Evolutionary conservation across 257 asterid genomes (phyloP), one percentile per base, ranked within the genome.

Genomic region (Nicotiana tomentosiformis): DNA sequence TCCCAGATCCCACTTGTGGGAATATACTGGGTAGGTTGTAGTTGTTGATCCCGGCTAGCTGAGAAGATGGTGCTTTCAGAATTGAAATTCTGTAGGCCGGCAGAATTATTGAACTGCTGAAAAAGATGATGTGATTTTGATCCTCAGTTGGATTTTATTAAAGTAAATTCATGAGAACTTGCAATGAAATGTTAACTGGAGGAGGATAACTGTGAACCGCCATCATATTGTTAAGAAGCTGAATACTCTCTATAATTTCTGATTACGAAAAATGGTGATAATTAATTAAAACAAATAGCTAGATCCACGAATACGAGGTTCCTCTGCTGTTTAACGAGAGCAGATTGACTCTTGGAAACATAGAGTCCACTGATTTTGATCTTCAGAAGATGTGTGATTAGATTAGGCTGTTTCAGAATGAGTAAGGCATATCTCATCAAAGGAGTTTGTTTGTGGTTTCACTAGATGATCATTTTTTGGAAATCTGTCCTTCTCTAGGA

Each of bases 331-430:
- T 43, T 72, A 30, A 7, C 1, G 37, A 10, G 7, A 11, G 35
- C 35, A 43, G 78, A 39, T 72, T 72, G 60, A 57, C 46, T 56
- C 78, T 39, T n/a, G 57, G 78, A 43, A 70, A 70, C 78, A 70
- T 70, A 70, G 11, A 20, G 33, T n/a, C 43, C 58, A 39, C 33
- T 39, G 78, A 26, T 69, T 35, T 69, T 10, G 33, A 70, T 70
- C 58, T 70, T 70, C 58, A 4, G 55, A 69, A 69, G 32, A 37
- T 39, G 32, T 15, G 33, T 37, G 78, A 70, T 39, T 70, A 70
- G 58, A 39, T 70, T 70, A 3, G 78, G 37, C 35, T 5, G 58
- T 43, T 43, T 23, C 60, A 20, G 57, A 17, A 12, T 10, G 60
- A 72, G 58, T 46, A 43, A 43, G 78, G 78, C 23, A 72, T 66